Percentiles rank a stretch among this genome's conserved stretches.
Conservation (phyloP, 2,329 filamentous ascomycete genomes). For the Clonostachys rosea region DNA sequence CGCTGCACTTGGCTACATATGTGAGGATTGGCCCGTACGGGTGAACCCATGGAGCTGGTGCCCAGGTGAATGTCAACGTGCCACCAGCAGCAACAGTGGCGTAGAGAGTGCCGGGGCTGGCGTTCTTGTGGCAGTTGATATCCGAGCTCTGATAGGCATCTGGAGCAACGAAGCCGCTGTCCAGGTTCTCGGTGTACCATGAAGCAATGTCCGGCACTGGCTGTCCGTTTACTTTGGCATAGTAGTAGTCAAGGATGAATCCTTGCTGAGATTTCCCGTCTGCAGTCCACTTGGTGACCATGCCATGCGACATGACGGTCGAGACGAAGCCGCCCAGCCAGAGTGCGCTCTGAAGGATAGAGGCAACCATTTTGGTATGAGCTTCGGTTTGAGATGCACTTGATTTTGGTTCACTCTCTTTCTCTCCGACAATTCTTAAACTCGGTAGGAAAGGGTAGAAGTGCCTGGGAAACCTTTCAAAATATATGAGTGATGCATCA, state of each 20-base stretch:
- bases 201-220: constrained; percentile 11
- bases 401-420: too few relatives aligned
- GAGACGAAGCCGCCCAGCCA: constrained; percentile 6
- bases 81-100: constrained; percentile 28
- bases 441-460: too few relatives aligned
- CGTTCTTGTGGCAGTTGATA: constrained; percentile 38
- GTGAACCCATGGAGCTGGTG: constrained; percentile 33
- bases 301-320: constrained; percentile 13
- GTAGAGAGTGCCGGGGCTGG: constrained; percentile 23
- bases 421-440: too few relatives aligned
- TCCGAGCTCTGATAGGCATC: constrained; percentile 26
- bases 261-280: constrained; percentile 26
- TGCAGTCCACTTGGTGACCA: constrained; percentile 9
- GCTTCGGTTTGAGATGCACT: too few relatives aligned
- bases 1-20: constrained; percentile 56
- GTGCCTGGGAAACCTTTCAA: too few relatives aligned
- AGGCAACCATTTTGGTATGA: too few relatives aligned
- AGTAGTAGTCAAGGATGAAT: constrained; percentile 6
- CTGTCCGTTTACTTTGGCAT: constrained; percentile 10
- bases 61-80: constrained; percentile 31
- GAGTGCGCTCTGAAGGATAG: too few relatives aligned
- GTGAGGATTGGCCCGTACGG: constrained; percentile 48
- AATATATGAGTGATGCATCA: too few relatives aligned
- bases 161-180: constrained; percentile 43
- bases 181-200: constrained; percentile 33